Evolutionary conservation across 225 moss, liverwort and hornwort species (phyloP).

Genomic region (Thuidium tamariscinum): DNA sequence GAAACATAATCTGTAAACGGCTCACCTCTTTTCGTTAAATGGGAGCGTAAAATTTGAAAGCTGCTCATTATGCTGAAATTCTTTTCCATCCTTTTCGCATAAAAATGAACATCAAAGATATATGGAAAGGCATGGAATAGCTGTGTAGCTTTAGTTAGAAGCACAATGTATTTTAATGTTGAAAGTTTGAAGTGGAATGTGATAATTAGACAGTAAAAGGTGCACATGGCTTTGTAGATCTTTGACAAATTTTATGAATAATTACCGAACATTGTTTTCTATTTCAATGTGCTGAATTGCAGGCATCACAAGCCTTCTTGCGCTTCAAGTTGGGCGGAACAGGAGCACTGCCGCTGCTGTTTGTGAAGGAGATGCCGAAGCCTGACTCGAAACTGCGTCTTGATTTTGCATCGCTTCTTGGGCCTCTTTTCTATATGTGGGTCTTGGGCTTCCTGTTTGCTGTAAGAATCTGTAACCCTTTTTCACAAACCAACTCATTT

Average conservation of each 20-base stretch:
- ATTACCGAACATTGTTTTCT: neutral
- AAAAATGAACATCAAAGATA: neutral
- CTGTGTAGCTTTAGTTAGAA: neutral
- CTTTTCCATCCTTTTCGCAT: neutral
- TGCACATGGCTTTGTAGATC: neutral
- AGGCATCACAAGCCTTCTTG: constrained; percentile 78
- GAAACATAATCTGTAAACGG: neutral
- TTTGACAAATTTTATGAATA: neutral
- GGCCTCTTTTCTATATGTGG: constrained; percentile 90
- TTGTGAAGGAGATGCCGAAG: constrained; percentile 78
- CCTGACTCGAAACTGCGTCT: constrained; percentile 15
- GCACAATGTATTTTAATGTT: no score
- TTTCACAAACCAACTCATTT: neutral
- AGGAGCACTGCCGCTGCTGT: constrained; percentile 51
- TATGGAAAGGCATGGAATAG: neutral
- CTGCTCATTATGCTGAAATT: neutral
- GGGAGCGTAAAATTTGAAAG: neutral
- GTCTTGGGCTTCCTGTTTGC: constrained; percentile 57
- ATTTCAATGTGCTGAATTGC: neutral
- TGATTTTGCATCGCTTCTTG: constrained; percentile 66
- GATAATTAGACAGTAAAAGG: neutral
- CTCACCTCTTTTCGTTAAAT: neutral
- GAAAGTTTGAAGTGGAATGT: neutral
- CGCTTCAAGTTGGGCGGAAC: constrained; percentile 32
- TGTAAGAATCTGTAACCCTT: constrained; percentile 17